A percentile compares a stretch with the other conserved stretches of the same genome.
Conservation (phyloP, 371 early-diverging fungal species). For the Fennellomyces sp. region DNA sequence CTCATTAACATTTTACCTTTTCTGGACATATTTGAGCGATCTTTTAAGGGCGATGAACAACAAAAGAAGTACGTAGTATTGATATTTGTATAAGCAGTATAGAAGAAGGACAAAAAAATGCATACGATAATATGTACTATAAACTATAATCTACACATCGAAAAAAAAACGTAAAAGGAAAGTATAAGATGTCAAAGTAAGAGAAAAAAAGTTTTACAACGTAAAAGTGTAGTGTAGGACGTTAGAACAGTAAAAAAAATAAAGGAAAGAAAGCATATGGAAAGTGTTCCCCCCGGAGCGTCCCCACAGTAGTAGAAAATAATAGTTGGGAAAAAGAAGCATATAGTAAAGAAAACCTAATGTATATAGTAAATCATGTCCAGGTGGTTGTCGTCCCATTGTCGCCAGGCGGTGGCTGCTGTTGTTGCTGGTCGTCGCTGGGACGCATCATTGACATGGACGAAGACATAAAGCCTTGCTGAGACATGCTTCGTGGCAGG, state of each 20-base stretch:
- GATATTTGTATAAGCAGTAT: no score
- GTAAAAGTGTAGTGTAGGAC: not conserved
- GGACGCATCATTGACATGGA: slow-evolving; percentile 5
- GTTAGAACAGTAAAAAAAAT: slow-evolving; percentile 1
- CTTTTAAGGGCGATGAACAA: no score
- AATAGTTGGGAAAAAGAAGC: not conserved
- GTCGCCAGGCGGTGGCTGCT: not conserved
- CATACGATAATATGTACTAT: not conserved
- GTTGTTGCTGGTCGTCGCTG: slow-evolving; percentile 3
- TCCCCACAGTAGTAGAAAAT: not conserved
- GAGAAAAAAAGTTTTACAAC: not conserved
- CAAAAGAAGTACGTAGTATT: no score
- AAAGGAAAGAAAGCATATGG: slow-evolving; percentile 5
- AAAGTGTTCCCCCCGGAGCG: not conserved
- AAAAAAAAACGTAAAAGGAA: not conserved
- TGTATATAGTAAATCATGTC: not conserved
- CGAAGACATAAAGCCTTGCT: slow-evolving; percentile 11
- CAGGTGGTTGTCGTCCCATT: not conserved
- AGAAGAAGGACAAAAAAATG: not conserved
- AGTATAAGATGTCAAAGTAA: not conserved
- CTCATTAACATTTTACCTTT: no score
- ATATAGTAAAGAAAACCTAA: not conserved
- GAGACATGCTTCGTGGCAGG: slow-evolving; percentile 8
- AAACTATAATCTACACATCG: slow-evolving; percentile 10
- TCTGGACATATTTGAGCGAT: no score